Evolutionary conservation across 1,139 yeast genomes (phyloP), one percentile per base, ranked within the genome.

Genomic region (Saccharomyces hybrid): DNA sequence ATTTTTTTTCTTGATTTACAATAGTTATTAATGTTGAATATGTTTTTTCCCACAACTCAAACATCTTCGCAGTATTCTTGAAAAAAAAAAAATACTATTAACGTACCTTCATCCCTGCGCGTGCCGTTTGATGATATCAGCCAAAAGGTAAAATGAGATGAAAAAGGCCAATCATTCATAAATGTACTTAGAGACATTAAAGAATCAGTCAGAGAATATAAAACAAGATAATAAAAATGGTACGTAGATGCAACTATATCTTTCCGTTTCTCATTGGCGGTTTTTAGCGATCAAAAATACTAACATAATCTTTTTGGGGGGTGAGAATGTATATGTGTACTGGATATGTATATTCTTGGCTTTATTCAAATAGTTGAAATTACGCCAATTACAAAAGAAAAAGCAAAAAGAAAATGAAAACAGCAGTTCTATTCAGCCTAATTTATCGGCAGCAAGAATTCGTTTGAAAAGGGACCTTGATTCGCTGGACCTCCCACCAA

Each of bases 401-500:
- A 80, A 79, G 63, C 83, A 80, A 58, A 76, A 78, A 59, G 58
- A 73, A 65, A 50, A 54, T 27, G 56, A 47, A 48, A 25, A 26
- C 11, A 44, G 20, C 20, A 20, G 6, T 38, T 8, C 44, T 13
- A 11, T 38, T 27, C 28, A 46, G 61, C 58, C 13, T 56, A 58
- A 8, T 53, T 61, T 61, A 14, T 70, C 77, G 8, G 77, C 85
- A 1, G 82, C 86, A 0, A 83, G 80, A 61, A 72, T 80, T 42
- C 69, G 87, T 56, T 60, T 73, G 11, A 69, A 70, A 48, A 70
- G 68, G 61, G 96, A 88, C 66, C 70, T 88, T 47, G 78, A 85
- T 6, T 88, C 84, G 65, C 73, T 88, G 50, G 84, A 83, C 54
- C 73, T 87, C 51, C 95, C 96, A 11, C 69, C 78, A 27, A 82